Evolutionary conservation across 2,329 filamentous ascomycete species (phyloP).

Genomic region (Epichloe scottii): DNA sequence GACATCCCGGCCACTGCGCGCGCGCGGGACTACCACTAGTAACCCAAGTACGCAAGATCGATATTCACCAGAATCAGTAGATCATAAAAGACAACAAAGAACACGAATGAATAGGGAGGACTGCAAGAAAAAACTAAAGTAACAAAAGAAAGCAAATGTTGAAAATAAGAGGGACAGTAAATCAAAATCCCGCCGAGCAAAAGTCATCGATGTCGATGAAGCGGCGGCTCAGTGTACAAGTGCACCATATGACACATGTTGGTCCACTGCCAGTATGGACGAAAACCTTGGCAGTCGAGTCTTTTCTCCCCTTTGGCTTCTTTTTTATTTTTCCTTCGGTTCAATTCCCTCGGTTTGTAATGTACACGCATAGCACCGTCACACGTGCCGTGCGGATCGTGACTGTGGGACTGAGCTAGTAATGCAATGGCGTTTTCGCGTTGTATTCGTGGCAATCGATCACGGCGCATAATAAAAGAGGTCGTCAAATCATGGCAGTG

Average conservation of each 20-base stretch:
- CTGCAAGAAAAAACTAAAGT: slow-evolving; percentile 7
- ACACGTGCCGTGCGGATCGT: slow-evolving; percentile 16
- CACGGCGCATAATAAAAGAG: slow-evolving; percentile 23
- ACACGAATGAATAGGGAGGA: slow-evolving; percentile 6
- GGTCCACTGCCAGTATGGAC: slow-evolving; percentile 4
- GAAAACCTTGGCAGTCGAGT: slow-evolving; percentile 1
- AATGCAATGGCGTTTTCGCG: slow-evolving; percentile 11
- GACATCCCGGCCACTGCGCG: neutral
- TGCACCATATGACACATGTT: slow-evolving; percentile 16
- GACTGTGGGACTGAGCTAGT: slow-evolving; percentile 12
- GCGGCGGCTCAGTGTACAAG: slow-evolving; percentile 19
- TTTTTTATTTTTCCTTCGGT: neutral
- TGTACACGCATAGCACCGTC: slow-evolving; percentile 22
- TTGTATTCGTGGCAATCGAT: slow-evolving; percentile 15
- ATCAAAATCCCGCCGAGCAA: slow-evolving; percentile 11
- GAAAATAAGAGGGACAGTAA: slow-evolving; percentile 10
- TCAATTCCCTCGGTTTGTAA: slow-evolving; percentile 15
- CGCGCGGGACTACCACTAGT: neutral
- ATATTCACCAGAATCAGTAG: neutral
- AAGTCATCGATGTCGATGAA: slow-evolving; percentile 17
- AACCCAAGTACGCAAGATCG: neutral
- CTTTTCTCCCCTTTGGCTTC: slow-evolving; percentile 6
- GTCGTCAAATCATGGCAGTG: slow-evolving; percentile 29
- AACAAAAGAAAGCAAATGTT: slow-evolving; percentile 7
- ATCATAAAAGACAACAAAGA: slow-evolving; percentile 1